Evolutionary conservation across 2,329 filamentous ascomycete species (phyloP).

Genomic region (Alternaria novae-zelandiae): DNA sequence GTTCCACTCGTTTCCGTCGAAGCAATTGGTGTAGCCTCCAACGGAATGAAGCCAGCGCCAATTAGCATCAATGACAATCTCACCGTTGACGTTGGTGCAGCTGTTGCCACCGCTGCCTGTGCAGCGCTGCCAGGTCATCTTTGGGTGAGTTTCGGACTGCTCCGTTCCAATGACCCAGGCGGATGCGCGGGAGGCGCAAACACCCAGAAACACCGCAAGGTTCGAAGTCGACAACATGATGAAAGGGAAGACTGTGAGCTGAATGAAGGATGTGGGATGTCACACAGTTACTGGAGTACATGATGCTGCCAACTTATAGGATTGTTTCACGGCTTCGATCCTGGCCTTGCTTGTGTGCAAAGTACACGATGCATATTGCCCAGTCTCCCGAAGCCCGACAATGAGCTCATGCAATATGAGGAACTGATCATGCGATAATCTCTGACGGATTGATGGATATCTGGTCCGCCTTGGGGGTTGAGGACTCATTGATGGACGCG

Average conservation of each 20-base stretch:
- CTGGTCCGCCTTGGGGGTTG: conserved; percentile 20
- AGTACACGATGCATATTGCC: conserved; percentile 19
- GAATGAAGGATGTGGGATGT: neutral
- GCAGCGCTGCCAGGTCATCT: conserved; percentile 49
- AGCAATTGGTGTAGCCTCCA: conserved; percentile 57
- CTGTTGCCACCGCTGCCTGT: conserved; percentile 48
- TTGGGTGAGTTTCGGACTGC: conserved; percentile 51
- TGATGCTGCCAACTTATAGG: neutral
- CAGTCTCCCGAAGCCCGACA: neutral
- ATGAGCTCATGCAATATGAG: conserved; percentile 15
- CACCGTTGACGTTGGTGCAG: conserved; percentile 45
- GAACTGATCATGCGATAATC: conserved; percentile 19
- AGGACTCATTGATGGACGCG: neutral
- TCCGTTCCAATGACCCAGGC: conserved; percentile 46
- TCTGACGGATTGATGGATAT: conserved; percentile 23
- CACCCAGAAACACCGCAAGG: conserved; percentile 28
- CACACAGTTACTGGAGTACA: neutral
- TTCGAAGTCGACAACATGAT: conserved; percentile 31
- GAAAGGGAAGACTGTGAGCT: neutral
- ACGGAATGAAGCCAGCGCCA: conserved; percentile 59
- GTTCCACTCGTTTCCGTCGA: conserved; percentile 55
- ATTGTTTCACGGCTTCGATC: neutral
- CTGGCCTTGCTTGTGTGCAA: neutral
- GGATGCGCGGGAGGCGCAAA: conserved; percentile 33
- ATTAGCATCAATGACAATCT: conserved; percentile 56